Evolutionary conservation across 129 eudicot genomes (phyloP), one percentile per base, ranked within the genome.

Genomic region (Logfia minima): DNA sequence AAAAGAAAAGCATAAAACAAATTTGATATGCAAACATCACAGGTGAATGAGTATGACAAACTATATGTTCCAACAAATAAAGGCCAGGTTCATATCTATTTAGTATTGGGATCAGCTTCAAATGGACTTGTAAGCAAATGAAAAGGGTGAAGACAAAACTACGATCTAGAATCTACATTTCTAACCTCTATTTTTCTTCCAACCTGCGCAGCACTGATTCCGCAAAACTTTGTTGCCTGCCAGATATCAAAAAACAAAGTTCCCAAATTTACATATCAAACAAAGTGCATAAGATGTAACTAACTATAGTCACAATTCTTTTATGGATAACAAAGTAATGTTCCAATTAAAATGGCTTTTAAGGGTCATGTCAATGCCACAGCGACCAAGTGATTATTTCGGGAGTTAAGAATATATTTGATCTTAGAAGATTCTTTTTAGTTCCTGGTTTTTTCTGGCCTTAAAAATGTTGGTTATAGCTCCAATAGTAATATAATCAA

Each of bases 161-260:
- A 43, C 29, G 71, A 48, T 26, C 18, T 61, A 63, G n/a, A 61
- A 17, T 80, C 13, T 74, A 31, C 48, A 37, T n/a, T 28, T 74
- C 55, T 81, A 52, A 75, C 84, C 81, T 79, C 78, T 84, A 89
- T 67, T 89, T 87, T 68, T 88, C 96, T 71, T 89, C 91, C 87
- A 87, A 82, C 22, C 96, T 88, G 13, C 89, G 91, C 61, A 95
- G 88, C 55, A 95, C 88, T 0, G 97, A 86, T 65, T 95, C 99
- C 9, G 97, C 99, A 77, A 95, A 95, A 77, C 92, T 85, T 79
- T 92, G 88, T 45, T 95, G 99, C 89, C 99, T 95, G 92, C 88
- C 64, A 37, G 18, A 72, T 19, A 73, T 68, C 29, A 61, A 56
- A 77, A 26, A 71, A 24, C n/a, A 26, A 23, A 26, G 35, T 24